Percentiles rank a stretch among this genome's conserved stretches.
Evolutionary conservation across 2,329 filamentous ascomycete species (phyloP).

Genomic region (Alternaria sp.): DNA sequence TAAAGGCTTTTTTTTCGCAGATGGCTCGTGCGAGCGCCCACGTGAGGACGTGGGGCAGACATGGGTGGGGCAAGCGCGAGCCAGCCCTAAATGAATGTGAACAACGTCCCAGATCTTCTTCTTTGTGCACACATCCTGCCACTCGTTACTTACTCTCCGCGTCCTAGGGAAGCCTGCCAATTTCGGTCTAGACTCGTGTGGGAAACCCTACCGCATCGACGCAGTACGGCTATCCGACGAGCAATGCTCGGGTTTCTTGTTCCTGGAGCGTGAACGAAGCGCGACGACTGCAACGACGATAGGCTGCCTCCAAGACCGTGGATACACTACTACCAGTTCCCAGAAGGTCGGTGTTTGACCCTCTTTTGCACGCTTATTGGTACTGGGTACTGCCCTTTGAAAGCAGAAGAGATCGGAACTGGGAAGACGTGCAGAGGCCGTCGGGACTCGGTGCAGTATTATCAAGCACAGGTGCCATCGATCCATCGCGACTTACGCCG

Average conservation of each 20-base stretch:
- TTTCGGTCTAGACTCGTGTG: neutral
- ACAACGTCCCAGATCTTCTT: neutral
- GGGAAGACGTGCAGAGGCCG: neutral
- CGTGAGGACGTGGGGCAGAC: neutral
- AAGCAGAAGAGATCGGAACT: neutral
- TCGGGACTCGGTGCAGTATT: neutral
- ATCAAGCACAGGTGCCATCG: neutral
- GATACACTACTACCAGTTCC: neutral
- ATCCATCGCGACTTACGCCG: conserved; percentile 1
- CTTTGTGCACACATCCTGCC: neutral
- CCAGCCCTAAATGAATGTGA: neutral
- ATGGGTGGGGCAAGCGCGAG: neutral
- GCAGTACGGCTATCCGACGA: neutral
- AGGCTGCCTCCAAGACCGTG: neutral
- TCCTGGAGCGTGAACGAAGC: neutral
- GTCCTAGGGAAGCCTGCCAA: neutral
- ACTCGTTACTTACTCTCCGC: neutral
- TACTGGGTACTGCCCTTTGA: neutral
- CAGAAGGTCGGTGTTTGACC: neutral
- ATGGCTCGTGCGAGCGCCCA: neutral
- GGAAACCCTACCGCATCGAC: neutral
- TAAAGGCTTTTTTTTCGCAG: neutral
- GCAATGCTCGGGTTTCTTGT: neutral
- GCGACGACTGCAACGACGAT: neutral
- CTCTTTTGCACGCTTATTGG: neutral